Base-by-base conservation (phyloP, 2,329 filamentous ascomycete genomes). In the Colletotrichum lindemuthianum region DNA sequence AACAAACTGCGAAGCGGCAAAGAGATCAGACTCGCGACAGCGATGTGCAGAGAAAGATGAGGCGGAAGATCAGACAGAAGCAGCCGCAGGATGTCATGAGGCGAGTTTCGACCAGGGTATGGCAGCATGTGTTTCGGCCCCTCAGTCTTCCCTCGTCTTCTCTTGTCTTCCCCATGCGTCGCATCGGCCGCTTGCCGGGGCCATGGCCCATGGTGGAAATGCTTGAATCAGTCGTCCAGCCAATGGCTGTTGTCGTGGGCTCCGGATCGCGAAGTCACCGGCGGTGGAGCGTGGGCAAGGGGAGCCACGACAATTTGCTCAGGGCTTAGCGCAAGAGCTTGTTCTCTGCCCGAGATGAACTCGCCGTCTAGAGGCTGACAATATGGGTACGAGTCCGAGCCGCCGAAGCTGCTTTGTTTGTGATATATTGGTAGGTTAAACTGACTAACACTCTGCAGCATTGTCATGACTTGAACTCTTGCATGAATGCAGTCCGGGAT, bases 41-140 rank as follows among this genome's bases (percentile, higher is more conserved):
- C 45, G 36, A 47, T 44, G 58, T 41, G 34, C 33, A 56, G 9
- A 41, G 51, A 47, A 54, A 53, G 48, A 54, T 54, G 59, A 66
- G 60, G 53, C 54, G 53, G 63, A 64, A 64, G 59, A 66, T 66
- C 63, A 66, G 48, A 66, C 63, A 66, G 13, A 64, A n/a, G 15
- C 48, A 59, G 63, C 63, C 59, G 53, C 63, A 64, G 53, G 16
- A 61, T 57, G 58, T 61, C 40, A 41, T 61, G 33, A 15, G 51
- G 41, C 49, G 10, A 15, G 63, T 66, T 66, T 66, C 63, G 63
- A 51, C 63, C 13, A 34, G 63, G 59, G 39, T 54, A n/a, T 36
- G 11, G 60, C 53, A 32, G 59, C 41, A 44, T 39, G 11, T 54
- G 48, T 52, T 61, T 56, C n/a, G 37, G 10, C 34, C 24, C 39